Evolutionary conservation across 176 grass and related monocot genomes (phyloP).

Genomic region (Puya raimondii): DNA sequence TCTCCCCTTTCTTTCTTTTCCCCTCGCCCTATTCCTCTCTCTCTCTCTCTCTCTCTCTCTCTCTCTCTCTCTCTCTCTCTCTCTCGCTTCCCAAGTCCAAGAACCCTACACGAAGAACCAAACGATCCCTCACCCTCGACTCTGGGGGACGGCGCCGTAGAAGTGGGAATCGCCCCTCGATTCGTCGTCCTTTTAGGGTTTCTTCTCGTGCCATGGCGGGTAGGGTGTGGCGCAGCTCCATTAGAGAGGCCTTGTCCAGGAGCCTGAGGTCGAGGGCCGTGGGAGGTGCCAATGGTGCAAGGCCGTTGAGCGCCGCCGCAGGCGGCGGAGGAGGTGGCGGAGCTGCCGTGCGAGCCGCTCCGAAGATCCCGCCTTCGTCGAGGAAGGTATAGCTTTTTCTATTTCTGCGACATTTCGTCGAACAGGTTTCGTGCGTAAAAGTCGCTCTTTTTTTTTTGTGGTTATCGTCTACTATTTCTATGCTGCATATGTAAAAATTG

Average conservation of each 20-base stretch:
- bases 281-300: constrained; percentile 12
- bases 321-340: not conserved
- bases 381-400: constrained; percentile 35
- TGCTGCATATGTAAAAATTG: not conserved
- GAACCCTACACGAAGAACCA: too few species aligned
- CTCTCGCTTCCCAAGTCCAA: too few species aligned
- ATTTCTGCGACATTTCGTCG: constrained; percentile 34
- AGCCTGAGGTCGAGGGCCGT: constrained; percentile 8
- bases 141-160: too few species aligned
- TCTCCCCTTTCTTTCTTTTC: not conserved
- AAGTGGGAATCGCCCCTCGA: not conserved
- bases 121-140: not conserved
- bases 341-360: not conserved
- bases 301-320: constrained; percentile 30
- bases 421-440: constrained; percentile 27
- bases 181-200: not conserved
- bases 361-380: constrained; percentile 45
- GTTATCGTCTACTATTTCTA: not conserved
- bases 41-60: too few species aligned
- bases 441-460: not conserved
- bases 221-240: constrained; percentile 41
- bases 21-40: not conserved
- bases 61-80: too few species aligned
- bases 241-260: constrained; percentile 31
- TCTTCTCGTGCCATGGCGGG: constrained; percentile 11